Evolutionary conservation across 2,329 filamentous ascomycete genomes (phyloP).

Genomic region (Fusarium sp.): DNA sequence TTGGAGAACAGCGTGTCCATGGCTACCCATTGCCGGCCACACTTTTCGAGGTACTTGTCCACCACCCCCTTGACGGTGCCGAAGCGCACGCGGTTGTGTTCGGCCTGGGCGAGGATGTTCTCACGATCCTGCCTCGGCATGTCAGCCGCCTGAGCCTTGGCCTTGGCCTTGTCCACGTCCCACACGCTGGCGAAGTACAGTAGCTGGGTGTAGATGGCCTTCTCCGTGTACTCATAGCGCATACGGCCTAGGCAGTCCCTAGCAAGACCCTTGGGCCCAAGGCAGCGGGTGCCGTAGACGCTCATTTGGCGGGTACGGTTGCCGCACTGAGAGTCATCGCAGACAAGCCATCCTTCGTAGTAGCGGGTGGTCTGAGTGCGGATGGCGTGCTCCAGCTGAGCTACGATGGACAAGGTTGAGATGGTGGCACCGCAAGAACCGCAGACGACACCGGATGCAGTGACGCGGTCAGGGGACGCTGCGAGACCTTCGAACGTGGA

Average conservation of each 20-base stretch:
- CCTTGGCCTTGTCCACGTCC: slow-evolving; percentile 83
- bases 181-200: slow-evolving; percentile 85
- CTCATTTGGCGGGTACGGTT: slow-evolving; percentile 89
- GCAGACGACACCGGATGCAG: slow-evolving; percentile 78
- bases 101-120: slow-evolving; percentile 73
- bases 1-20: slow-evolving; percentile 88
- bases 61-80: slow-evolving; percentile 77
- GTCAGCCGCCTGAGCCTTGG: slow-evolving; percentile 57
- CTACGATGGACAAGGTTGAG: slow-evolving; percentile 75
- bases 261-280: slow-evolving; percentile 85
- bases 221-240: slow-evolving; percentile 86
- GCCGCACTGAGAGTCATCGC: slow-evolving; percentile 86
- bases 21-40: slow-evolving; percentile 88
- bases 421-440: slow-evolving; percentile 71
- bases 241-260: slow-evolving; percentile 86
- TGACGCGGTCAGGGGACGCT: slow-evolving; percentile 64
- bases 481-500: slow-evolving; percentile 80
- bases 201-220: slow-evolving; percentile 92
- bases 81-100: slow-evolving; percentile 84
- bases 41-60: slow-evolving; percentile 85
- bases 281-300: slow-evolving; percentile 88
- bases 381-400: slow-evolving; percentile 86
- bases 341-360: slow-evolving; percentile 91
- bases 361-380: slow-evolving; percentile 80
- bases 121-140: slow-evolving; percentile 64